Evolutionary conservation across 345 rosid species (phyloP), one percentile per base, ranked within the genome.

Genomic region (Syzygium jambos): DNA sequence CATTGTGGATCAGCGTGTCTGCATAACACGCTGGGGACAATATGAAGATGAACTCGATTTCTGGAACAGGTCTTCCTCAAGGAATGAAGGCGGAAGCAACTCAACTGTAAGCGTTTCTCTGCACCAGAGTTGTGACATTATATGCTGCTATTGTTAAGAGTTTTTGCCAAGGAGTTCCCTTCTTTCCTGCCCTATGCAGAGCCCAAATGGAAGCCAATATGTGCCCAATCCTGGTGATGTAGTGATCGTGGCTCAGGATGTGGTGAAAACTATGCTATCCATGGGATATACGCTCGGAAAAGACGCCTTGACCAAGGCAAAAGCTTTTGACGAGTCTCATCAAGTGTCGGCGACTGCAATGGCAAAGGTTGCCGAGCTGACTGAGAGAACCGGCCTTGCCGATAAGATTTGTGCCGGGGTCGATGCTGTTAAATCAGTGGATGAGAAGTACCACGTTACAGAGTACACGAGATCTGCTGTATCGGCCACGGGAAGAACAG

Each of bases 11-110:
- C 94, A 95, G 85, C 94, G 93, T 9, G 94, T 96, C 77, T 96
- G 98, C 90, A 96, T 96, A 87, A 91, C 95, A 16, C 93, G 90
- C 87, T 96, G 98, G 98, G 99, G 98, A 77, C 89, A 91, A 29
- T 88, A 84, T 78, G 91, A 92, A 25, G 94, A 95, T 78, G 98
- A 92, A 87, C 93, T 90, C 52, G 91, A 93, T 57, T 88, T 93
- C 89, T 95, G 97, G 98, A 94, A 90, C 86, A 85, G 88, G 73
- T 49, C 92, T 80, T 86, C 46, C 55, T 87, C 91, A 2, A 51
- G 88, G 27, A 84, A 78, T 78, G 93, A 90, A 38, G 93, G 93
- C 56, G 95, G 88, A 86, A 52, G 90, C 10, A 88, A 90, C 84
- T 91, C 96, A 90, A 88, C 86, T 86, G 99, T 96, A 95, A 86